These are phyloP conservation scores for Bolboschoenoplectus hybrid DNA, from an alignment of 202 grass and related monocot genomes.

Conservation along the genomic window DNA sequence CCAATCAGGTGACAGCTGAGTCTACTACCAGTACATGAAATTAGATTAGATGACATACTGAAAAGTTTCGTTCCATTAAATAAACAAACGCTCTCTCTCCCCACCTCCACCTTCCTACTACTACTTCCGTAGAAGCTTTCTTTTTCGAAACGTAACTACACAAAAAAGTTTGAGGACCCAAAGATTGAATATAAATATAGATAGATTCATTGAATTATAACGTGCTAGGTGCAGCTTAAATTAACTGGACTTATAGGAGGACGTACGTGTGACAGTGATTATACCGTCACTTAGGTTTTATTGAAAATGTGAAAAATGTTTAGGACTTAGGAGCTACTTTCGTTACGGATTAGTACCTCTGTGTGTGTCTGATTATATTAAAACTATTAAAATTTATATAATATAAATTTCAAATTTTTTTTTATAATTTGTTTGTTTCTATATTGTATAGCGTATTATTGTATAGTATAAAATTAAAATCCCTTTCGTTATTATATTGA, in stretches of 20 bases:
- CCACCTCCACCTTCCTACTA: no score
- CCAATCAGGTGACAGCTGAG: conserved; percentile 38
- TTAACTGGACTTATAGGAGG: neutral
- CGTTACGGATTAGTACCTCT: no score
- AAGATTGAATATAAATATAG: neutral
- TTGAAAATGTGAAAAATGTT: no score
- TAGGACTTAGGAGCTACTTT: no score
- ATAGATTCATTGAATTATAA: no score
- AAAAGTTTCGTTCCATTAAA: conserved; percentile 24
- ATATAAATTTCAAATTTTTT: no score
- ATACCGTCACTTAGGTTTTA: neutral
- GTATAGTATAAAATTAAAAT: no score
- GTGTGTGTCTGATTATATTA: no score
- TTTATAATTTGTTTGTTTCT: no score
- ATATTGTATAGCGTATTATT: no score
- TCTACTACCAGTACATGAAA: conserved; percentile 21
- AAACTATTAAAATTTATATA: no score
- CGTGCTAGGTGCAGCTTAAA: neutral
- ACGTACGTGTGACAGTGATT: neutral
- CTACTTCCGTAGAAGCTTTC: neutral
- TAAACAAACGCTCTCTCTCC: neutral
- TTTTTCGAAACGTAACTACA: neutral
- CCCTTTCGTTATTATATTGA: no score
- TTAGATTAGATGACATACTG: neutral
- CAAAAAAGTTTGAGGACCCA: neutral